phyloP scores from a whole-genome alignment of 441 rosid species.

The Erysimum cheiri region DNA sequence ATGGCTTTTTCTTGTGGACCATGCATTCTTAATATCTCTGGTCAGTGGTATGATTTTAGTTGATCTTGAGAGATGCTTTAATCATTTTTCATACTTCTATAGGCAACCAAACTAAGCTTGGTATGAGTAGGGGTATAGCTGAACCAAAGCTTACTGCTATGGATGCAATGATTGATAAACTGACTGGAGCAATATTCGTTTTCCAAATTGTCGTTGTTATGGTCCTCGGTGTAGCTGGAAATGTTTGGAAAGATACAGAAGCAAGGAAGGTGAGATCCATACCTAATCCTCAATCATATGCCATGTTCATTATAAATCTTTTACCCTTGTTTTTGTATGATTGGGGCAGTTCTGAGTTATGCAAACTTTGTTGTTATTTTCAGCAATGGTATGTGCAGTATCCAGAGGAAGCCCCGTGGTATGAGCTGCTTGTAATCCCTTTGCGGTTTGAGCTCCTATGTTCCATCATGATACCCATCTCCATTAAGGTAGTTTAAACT shows the following conservation, averaged over 20 bases:
- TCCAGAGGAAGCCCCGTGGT: constrained; percentile 97
- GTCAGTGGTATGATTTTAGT: not conserved
- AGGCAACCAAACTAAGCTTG: constrained; percentile 99
- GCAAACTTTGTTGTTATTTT: constrained; percentile 41
- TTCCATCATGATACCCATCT: constrained; percentile 99
- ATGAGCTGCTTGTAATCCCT: constrained; percentile 91
- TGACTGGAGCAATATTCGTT: constrained; percentile 98
- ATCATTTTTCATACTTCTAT: constrained; percentile 24
- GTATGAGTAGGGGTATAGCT: constrained; percentile 96
- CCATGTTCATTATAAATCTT: not conserved
- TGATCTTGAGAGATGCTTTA: constrained; percentile 24
- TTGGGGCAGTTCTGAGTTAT: constrained; percentile 28
- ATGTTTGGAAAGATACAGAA: constrained; percentile 99
- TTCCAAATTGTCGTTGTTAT: constrained; percentile 97
- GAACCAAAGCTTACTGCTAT: constrained; percentile 99
- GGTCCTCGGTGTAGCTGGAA: constrained; percentile 95
- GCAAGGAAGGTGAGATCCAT: constrained; percentile 77
- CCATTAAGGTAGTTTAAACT: constrained; percentile 71
- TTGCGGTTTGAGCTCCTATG: constrained; percentile 98
- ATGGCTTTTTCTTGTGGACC: not conserved
- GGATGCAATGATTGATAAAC: constrained; percentile 99
- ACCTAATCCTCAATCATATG: constrained; percentile 11
- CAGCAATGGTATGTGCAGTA: constrained; percentile 98
- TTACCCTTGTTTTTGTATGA: constrained; percentile 5
- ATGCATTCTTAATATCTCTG: constrained; percentile 17